These are phyloP conservation scores for Vanderwaltozyma tropicalis DNA, from an alignment of 805 yeast genomes.

Conservation along the genomic window DNA sequence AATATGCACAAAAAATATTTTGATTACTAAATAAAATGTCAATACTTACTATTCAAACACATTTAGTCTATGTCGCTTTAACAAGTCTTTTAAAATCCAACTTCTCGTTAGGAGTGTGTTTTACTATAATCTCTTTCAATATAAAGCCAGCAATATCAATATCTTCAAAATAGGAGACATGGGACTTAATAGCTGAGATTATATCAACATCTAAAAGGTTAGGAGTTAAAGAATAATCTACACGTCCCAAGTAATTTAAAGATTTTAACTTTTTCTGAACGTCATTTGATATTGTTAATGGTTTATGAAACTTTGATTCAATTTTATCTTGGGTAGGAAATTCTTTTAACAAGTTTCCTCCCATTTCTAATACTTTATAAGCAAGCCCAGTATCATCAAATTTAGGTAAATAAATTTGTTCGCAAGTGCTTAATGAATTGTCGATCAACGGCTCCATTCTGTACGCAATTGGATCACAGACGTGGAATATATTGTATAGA, in stretches of 20 bases:
- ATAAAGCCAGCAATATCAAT: slow-evolving; percentile 74
- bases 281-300: slow-evolving; percentile 19
- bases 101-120: too few relatives aligned
- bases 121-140: slow-evolving; percentile 42
- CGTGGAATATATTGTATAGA: slow-evolving; percentile 75
- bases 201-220: slow-evolving; percentile 72
- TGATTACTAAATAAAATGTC: too few relatives aligned
- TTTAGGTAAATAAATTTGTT: slow-evolving; percentile 21
- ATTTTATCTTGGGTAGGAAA: slow-evolving; percentile 7
- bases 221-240: slow-evolving; percentile 73
- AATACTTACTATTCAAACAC: too few relatives aligned
- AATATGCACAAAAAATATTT: too few relatives aligned
- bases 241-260: slow-evolving; percentile 63
- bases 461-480: slow-evolving; percentile 87
- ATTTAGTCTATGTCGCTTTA: too few relatives aligned
- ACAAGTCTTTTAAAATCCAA: too few relatives aligned
- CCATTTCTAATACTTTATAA: slow-evolving; percentile 20
- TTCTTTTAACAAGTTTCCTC: slow-evolving; percentile 16
- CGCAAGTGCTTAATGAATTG: slow-evolving; percentile 13
- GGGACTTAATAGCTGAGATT: slow-evolving; percentile 77
- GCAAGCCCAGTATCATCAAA: slow-evolving; percentile 14
- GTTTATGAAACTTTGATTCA: slow-evolving; percentile 7
- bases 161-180: slow-evolving; percentile 80
- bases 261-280: slow-evolving; percentile 31
- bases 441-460: slow-evolving; percentile 75